Percentiles rank a stretch among this genome's conserved stretches.
These are phyloP conservation scores for Paramarasmius palmivorus DNA, from an alignment of 1,284 basidiomycete species.

Conservation along the genomic window DNA sequence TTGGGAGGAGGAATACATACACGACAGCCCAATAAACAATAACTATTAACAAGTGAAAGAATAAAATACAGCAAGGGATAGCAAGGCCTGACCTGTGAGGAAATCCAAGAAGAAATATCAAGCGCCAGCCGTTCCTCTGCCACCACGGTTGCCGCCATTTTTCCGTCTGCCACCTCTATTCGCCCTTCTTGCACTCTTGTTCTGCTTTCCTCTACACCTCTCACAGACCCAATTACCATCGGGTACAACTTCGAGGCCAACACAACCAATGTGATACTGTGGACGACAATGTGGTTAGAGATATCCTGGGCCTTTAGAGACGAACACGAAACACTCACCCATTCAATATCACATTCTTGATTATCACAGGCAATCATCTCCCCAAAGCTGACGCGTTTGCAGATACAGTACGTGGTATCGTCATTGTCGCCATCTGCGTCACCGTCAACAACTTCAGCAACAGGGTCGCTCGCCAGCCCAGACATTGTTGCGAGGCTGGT, in stretches of 20 bases:
- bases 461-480: background rate
- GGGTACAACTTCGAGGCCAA: constrained; percentile 72
- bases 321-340: constrained; percentile 63
- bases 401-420: constrained; percentile 87
- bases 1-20: too few species aligned
- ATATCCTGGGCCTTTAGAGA: constrained; percentile 10
- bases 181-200: constrained; percentile 35
- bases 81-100: background rate
- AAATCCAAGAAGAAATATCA: background rate
- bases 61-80: background rate
- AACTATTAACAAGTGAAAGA: background rate
- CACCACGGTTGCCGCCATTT: constrained; percentile 24
- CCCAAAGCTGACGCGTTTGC: constrained; percentile 84
- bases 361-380: constrained; percentile 99
- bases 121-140: constrained; percentile 9
- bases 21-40: too few species aligned
- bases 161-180: constrained; percentile 52
- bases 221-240: constrained; percentile 86
- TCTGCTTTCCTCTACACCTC: constrained; percentile 55
- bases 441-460: constrained; percentile 38
- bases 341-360: constrained; percentile 86
- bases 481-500: constrained; percentile 11
- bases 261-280: constrained; percentile 86
- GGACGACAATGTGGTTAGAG: constrained; percentile 14
- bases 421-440: constrained; percentile 56